Evolutionary conservation across 306 rosid genomes (phyloP).

Genomic region (Hippophae tibetana): DNA sequence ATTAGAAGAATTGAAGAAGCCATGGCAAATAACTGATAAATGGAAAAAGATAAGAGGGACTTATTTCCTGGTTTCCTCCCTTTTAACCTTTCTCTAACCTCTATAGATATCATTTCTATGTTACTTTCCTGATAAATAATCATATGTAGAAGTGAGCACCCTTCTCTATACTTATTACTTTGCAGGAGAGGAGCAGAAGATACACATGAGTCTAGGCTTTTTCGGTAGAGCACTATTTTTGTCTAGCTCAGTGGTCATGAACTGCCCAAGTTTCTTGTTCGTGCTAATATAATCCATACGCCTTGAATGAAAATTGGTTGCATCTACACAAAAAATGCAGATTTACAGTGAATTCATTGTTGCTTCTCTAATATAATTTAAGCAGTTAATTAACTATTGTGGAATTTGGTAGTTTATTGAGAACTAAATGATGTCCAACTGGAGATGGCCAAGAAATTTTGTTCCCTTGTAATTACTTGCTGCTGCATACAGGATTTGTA

Average conservation of each 20-base stretch:
- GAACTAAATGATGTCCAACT: too few relatives aligned
- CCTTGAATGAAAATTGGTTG: background rate
- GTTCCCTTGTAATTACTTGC: too few relatives aligned
- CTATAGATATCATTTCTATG: background rate
- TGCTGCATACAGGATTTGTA: too few relatives aligned
- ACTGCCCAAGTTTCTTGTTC: background rate
- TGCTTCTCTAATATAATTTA: background rate
- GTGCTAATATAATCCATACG: background rate
- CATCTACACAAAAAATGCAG: background rate
- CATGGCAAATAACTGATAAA: constrained; percentile 33
- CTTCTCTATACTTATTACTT: background rate
- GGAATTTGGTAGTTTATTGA: too few relatives aligned
- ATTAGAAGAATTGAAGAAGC: constrained; percentile 82
- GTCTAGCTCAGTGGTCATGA: background rate
- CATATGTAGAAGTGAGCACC: background rate
- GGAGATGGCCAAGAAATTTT: too few relatives aligned
- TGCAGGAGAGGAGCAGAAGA: background rate
- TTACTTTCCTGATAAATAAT: background rate
- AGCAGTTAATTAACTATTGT: background rate
- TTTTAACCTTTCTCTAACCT: background rate
- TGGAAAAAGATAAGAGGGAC: background rate
- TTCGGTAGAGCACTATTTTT: background rate
- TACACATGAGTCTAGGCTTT: background rate
- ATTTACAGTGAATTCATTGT: background rate
- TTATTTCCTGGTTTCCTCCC: background rate